phyloP scores from a whole-genome alignment of 768 basidiomycete genomes.

The Hygrophorus russula region DNA sequence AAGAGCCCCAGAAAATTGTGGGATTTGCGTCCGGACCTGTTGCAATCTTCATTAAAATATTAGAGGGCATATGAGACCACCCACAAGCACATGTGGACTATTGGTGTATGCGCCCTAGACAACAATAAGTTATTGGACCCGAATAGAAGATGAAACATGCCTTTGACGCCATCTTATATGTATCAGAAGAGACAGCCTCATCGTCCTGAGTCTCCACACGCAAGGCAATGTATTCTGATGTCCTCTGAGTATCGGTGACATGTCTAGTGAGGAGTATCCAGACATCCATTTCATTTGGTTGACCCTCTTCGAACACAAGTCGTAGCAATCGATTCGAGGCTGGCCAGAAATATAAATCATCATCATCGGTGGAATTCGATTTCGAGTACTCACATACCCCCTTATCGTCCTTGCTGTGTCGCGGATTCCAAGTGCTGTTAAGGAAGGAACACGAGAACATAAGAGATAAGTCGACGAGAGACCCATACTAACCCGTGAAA shows the following conservation, averaged over 20 bases:
- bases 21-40: conserved; percentile 27
- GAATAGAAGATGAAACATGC: not conserved
- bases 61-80: conserved; percentile 4
- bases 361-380: not conserved
- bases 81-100: conserved; percentile 36
- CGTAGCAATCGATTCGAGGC: conserved; percentile 29
- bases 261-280: conserved; percentile 83
- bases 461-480: not conserved
- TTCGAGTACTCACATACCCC: conserved; percentile 15
- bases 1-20: conserved; percentile 28
- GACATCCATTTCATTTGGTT: conserved; percentile 36
- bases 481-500: conserved; percentile 56
- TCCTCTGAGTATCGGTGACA: conserved; percentile 43
- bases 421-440: conserved; percentile 37
- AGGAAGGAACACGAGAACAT: not conserved
- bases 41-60: not conserved
- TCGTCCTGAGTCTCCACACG: conserved; percentile 25
- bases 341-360: conserved; percentile 8
- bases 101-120: conserved; percentile 40
- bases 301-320: conserved; percentile 24
- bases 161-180: conserved; percentile 4
- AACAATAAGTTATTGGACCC: not conserved
- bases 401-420: conserved; percentile 13
- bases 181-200: not conserved
- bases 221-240: conserved; percentile 60